Percentiles rank a stretch among this genome's conserved stretches.
phyloP scores from a whole-genome alignment of 1,284 basidiomycete species.

The Ceratobasidium papillatum region DNA sequence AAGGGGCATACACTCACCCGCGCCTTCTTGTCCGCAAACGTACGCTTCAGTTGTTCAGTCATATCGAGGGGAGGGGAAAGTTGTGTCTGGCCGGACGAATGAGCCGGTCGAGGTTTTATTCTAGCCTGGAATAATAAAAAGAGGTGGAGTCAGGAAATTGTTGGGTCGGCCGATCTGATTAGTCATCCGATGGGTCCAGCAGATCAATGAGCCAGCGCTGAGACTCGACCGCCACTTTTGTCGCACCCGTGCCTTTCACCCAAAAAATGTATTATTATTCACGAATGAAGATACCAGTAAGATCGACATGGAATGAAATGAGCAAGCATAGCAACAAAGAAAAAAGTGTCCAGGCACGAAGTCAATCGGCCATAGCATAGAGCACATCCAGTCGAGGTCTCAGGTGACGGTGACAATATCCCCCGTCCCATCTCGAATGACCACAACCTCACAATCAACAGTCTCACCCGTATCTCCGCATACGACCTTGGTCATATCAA shows the following conservation, averaged over 20 bases:
- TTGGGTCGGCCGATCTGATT: conserved; percentile 7
- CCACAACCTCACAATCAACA: conserved; percentile 89
- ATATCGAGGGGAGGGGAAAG: conserved; percentile 55
- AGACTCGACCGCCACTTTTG: no score
- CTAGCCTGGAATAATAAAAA: background rate
- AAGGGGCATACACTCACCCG: conserved; percentile 59
- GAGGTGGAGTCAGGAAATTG: conserved; percentile 15
- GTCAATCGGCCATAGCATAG: background rate
- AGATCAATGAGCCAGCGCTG: conserved; percentile 17
- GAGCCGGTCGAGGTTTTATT: conserved; percentile 15
- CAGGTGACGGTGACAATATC: conserved; percentile 88
- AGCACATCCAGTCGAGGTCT: conserved; percentile 37
- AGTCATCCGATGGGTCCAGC: conserved; percentile 38
- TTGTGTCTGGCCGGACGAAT: background rate
- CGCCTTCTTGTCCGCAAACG: conserved; percentile 76
- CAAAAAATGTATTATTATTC: conserved; percentile 26
- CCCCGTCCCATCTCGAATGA: conserved; percentile 85
- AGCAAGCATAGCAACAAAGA: background rate
- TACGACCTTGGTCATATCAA: conserved; percentile 90
- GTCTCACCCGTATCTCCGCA: conserved; percentile 97
- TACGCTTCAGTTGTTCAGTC: conserved; percentile 74
- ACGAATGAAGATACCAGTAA: background rate
- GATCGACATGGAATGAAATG: background rate
- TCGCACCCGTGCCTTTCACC: background rate
- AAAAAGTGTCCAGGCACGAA: background rate